Evolutionary conservation across 2,329 filamentous ascomycete genomes (phyloP).

Genomic region (Phymatotrichopsis omnivora): DNA sequence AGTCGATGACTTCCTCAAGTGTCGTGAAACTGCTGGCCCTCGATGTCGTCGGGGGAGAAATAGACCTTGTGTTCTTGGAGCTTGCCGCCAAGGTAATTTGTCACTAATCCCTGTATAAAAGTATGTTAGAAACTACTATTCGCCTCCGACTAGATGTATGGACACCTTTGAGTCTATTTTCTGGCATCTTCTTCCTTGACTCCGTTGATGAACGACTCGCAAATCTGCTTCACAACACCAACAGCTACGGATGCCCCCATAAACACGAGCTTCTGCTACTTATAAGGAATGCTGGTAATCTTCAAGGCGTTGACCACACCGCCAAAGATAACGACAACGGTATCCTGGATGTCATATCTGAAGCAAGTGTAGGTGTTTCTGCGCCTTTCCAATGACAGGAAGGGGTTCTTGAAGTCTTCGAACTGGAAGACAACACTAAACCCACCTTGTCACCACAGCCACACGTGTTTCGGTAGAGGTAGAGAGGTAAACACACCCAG

Average conservation of each 20-base stretch:
- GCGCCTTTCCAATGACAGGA: conserved; percentile 85
- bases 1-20: conserved; percentile 83
- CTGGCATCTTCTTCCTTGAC: conserved; percentile 78
- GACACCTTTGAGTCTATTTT: conserved; percentile 62
- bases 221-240: conserved; percentile 94
- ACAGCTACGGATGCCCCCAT: conserved; percentile 93
- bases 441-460: not conserved
- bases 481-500: conserved; percentile 42
- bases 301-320: conserved; percentile 62
- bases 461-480: no score
- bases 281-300: conserved; percentile 70
- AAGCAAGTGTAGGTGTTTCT: conserved; percentile 85
- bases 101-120: conserved; percentile 71
- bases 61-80: conserved; percentile 82
- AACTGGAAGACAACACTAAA: conserved; percentile 71
- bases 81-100: conserved; percentile 82
- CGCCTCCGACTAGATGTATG: not conserved
- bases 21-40: conserved; percentile 61
- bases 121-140: not conserved
- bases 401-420: conserved; percentile 96
- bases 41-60: conserved; percentile 55
- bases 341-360: conserved; percentile 98
- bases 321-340: conserved; percentile 84
- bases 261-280: conserved; percentile 91
- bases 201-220: conserved; percentile 92